A percentile compares a stretch with the other conserved stretches of the same genome.
Conservation (phyloP, 768 basidiomycete species). For the Boletus patriciae region DNA sequence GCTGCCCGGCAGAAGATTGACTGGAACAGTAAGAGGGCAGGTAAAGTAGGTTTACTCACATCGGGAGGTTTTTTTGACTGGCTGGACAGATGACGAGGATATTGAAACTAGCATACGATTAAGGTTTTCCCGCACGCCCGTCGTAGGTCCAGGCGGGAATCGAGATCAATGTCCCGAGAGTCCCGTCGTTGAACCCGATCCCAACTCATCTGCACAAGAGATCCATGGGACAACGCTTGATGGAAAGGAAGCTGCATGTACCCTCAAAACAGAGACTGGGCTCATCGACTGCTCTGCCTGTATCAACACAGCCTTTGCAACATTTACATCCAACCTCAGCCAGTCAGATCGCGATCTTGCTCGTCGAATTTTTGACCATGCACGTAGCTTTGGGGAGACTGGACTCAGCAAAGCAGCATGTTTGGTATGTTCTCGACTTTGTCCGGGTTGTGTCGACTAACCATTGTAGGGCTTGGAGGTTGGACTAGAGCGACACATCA, state of each 20-base stretch:
- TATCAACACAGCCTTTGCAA: slow-evolving; percentile 21
- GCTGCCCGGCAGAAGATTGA: slow-evolving; percentile 58
- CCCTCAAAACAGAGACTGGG: slow-evolving; percentile 24
- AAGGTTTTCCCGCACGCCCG: slow-evolving; percentile 33
- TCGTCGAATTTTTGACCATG: slow-evolving; percentile 15
- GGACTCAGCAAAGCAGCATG: slow-evolving; percentile 34
- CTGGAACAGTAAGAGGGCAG: slow-evolving; percentile 90
- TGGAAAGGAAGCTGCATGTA: slow-evolving; percentile 51
- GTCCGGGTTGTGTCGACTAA: slow-evolving; percentile 6
- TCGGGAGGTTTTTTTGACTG: slow-evolving; percentile 2
- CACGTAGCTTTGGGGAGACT: slow-evolving; percentile 12
- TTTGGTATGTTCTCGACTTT: slow-evolving; percentile 29
- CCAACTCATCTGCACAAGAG: slow-evolving; percentile 15
- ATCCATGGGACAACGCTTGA: slow-evolving; percentile 46
- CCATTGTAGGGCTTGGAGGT: slow-evolving; percentile 9
- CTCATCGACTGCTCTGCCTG: slow-evolving; percentile 37
- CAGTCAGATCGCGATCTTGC: slow-evolving; percentile 22
- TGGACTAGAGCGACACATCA: slow-evolving; percentile 24
- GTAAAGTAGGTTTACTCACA: slow-evolving; percentile 37
- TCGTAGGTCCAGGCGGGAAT: slow-evolving; percentile 16
- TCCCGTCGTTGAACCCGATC: slow-evolving; percentile 11
- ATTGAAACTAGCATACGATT: slow-evolving; percentile 69
- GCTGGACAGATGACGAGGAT: slow-evolving; percentile 70
- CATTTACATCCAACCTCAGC: slow-evolving; percentile 22
- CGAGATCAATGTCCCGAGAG: slow-evolving; percentile 12